Conservation (phyloP, 176 grass and related monocot species). For the Saccharum officinarum region DNA sequence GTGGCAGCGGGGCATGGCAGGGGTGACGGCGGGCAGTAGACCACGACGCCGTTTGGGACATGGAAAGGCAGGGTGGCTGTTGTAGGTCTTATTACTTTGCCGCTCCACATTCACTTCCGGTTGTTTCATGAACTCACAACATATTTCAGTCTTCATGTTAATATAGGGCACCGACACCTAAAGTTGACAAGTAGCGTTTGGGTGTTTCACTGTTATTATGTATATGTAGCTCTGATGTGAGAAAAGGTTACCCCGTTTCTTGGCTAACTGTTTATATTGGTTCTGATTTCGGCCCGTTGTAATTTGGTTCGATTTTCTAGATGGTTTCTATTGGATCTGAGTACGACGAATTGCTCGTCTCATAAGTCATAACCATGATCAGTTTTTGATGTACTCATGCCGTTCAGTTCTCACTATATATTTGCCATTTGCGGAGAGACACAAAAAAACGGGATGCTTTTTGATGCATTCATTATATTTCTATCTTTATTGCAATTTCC, state of each 20-base stretch:
- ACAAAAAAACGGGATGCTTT: too few species aligned
- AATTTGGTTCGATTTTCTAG: neutral
- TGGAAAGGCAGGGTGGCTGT: neutral
- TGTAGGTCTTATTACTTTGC: neutral
- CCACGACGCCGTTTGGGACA: constrained; percentile 27
- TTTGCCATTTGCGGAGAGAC: too few species aligned
- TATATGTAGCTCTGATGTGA: too few species aligned
- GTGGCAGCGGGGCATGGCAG: constrained; percentile 37
- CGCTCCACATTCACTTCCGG: neutral
- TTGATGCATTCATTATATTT: too few species aligned
- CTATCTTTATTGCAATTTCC: too few species aligned
- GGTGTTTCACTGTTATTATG: neutral
- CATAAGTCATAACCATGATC: too few species aligned
- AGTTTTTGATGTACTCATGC: too few species aligned
- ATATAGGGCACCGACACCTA: neutral
- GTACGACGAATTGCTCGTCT: too few species aligned
- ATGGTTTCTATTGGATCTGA: too few species aligned
- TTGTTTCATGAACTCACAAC: neutral
- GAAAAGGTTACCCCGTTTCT: too few species aligned
- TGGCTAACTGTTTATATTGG: neutral
- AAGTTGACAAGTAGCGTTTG: neutral
- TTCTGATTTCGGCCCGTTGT: neutral
- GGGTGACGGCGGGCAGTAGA: constrained; percentile 4
- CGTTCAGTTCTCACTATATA: too few species aligned
- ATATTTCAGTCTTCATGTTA: neutral